Percentiles rank a stretch among this genome's conserved stretches.
phyloP scores from a whole-genome alignment of 2,329 filamentous ascomycete species.

The Aspergillus phoenicis region DNA sequence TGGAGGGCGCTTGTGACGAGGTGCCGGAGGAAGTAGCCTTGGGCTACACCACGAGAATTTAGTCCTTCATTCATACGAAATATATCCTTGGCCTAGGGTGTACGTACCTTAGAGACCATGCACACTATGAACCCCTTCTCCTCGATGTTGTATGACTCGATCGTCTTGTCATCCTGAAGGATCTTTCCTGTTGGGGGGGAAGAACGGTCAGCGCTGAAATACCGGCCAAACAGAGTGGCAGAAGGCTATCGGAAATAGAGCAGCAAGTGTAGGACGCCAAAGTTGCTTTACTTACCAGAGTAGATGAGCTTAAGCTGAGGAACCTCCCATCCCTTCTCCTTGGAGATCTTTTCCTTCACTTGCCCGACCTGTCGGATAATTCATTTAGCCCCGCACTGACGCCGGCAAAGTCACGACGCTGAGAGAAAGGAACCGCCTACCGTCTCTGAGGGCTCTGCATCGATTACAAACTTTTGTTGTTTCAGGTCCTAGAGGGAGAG shows the following conservation, averaged over 20 bases:
- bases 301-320: slow-evolving; percentile 95
- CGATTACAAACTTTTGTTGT: slow-evolving; percentile 97
- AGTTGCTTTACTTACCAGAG: slow-evolving; percentile 67
- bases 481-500: slow-evolving; percentile 75
- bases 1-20: slow-evolving; percentile 41
- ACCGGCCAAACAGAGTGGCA: background rate
- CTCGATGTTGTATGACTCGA: slow-evolving; percentile 96
- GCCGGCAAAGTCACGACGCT: slow-evolving; percentile 15
- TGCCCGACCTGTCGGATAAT: slow-evolving; percentile 68
- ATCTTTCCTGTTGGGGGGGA: slow-evolving; percentile 75
- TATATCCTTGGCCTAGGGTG: background rate
- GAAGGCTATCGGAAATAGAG: background rate
- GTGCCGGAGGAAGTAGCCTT: slow-evolving; percentile 60
- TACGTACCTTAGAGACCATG: slow-evolving; percentile 88
- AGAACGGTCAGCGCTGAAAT: slow-evolving; percentile 19
- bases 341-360: slow-evolving; percentile 88
- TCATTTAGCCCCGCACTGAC: slow-evolving; percentile 40
- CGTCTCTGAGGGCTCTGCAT: slow-evolving; percentile 88
- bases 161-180: slow-evolving; percentile 93
- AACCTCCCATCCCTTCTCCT: slow-evolving; percentile 92
- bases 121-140: slow-evolving; percentile 99
- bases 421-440: slow-evolving; percentile 56
- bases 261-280: background rate
- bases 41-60: slow-evolving; percentile 55
- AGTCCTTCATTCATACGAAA: slow-evolving; percentile 20